A percentile compares a stretch with the other conserved stretches of the same genome.
Evolutionary conservation across 306 rosid genomes (phyloP).

Genomic region (Arachis stenosperma): DNA sequence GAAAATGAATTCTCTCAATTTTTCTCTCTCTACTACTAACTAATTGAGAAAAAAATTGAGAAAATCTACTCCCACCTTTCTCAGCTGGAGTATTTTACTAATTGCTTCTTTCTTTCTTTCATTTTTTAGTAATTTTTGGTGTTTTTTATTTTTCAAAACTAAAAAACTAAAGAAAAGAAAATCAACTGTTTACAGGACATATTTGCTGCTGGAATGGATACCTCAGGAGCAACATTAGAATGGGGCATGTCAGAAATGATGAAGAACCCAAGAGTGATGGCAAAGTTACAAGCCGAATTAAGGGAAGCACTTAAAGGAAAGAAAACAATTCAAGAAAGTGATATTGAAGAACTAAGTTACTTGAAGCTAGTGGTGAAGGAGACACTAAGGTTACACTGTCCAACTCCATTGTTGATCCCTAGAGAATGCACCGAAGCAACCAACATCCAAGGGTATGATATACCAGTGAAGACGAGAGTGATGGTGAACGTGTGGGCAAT

Average conservation of each 20-base stretch:
- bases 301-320: conserved; percentile 7
- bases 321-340: neutral
- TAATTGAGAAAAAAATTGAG: too few species aligned
- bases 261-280: conserved; percentile 28
- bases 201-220: conserved; percentile 24
- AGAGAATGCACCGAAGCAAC: conserved; percentile 10
- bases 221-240: conserved; percentile 17
- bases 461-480: conserved; percentile 5
- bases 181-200: neutral
- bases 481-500: conserved; percentile 3
- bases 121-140: too few species aligned
- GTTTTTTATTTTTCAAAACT: too few species aligned
- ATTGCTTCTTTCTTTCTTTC: too few species aligned
- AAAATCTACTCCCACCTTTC: too few species aligned
- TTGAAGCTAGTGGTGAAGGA: conserved; percentile 26
- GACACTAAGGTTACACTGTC: conserved; percentile 14
- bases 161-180: neutral
- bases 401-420: conserved; percentile 23
- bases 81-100: too few species aligned
- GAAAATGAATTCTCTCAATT: too few species aligned
- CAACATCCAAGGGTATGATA: neutral
- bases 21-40: too few species aligned
- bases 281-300: conserved; percentile 30
- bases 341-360: conserved; percentile 16
- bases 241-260: conserved; percentile 39